Percentiles rank a stretch among this genome's conserved stretches.
phyloP scores from a whole-genome alignment of 176 grass and related monocot species.

The Echinochloa phyllopogon region DNA sequence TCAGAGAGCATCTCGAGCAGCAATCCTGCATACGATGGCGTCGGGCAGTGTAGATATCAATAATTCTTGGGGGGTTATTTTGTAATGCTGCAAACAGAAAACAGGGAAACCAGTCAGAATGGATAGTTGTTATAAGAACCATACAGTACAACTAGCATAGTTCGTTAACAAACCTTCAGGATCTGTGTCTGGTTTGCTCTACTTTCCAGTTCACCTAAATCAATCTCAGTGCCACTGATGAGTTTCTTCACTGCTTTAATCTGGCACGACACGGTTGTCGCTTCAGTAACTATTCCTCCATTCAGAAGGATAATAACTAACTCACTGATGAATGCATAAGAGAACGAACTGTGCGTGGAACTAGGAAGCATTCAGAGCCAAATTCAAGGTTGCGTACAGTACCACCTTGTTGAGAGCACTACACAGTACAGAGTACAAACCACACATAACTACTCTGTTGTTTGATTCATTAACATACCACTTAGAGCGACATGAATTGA shows the following conservation, averaged over 20 bases:
- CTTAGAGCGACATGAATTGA: background rate
- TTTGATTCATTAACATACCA: background rate
- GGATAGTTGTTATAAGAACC: background rate
- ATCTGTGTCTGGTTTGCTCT: conserved; percentile 72
- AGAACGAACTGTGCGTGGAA: background rate
- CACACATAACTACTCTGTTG: background rate
- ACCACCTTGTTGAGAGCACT: background rate
- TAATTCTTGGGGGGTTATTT: conserved; percentile 82
- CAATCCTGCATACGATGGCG: conserved; percentile 75
- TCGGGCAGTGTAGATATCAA: conserved; percentile 67
- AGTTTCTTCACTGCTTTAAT: conserved; percentile 76
- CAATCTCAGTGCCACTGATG: conserved; percentile 66
- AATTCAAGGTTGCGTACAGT: background rate
- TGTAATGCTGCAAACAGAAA: conserved; percentile 69
- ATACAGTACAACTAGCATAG: conserved; percentile 12
- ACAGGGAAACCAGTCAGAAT: background rate
- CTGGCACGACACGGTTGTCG: conserved; percentile 37
- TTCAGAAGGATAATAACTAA: conserved; percentile 18
- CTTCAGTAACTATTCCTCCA: background rate
- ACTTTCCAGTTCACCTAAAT: conserved; percentile 60
- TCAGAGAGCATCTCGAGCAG: conserved; percentile 76
- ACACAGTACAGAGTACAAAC: background rate
- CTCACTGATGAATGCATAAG: background rate
- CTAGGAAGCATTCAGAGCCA: background rate
- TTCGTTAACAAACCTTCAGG: conserved; percentile 64